A percentile compares a stretch with the other conserved stretches of the same genome.
These are phyloP conservation scores for Penicillium riverlandense DNA, from an alignment of 495 filamentous ascomycete genomes.

Conservation along the genomic window DNA sequence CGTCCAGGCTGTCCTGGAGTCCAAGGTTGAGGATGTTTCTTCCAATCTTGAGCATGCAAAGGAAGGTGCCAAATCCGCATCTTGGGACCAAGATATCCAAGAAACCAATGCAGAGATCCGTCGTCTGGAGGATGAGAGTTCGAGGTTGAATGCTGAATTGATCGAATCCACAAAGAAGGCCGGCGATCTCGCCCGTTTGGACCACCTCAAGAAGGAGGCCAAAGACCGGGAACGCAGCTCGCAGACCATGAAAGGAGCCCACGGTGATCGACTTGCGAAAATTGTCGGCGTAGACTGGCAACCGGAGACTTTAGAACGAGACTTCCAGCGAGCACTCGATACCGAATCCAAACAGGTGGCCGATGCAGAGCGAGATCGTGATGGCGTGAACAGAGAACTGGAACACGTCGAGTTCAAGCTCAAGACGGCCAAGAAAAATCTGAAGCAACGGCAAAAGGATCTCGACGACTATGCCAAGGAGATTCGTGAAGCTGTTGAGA, in stretches of 20 bases:
- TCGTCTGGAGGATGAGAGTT: conserved; percentile 58
- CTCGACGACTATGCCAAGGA: conserved; percentile 48
- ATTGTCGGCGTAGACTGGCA: conserved; percentile 61
- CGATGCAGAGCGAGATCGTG: conserved; percentile 60
- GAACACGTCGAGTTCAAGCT: conserved; percentile 74
- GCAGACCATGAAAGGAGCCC: conserved; percentile 67
- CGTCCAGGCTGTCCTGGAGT: conserved; percentile 63
- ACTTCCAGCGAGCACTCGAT: conserved; percentile 61
- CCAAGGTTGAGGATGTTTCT: conserved; percentile 62
- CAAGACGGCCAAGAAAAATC: conserved; percentile 50
- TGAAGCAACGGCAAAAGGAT: conserved; percentile 58
- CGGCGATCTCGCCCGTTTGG: conserved; percentile 68
- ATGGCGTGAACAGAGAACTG: conserved; percentile 61
- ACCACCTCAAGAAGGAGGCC: conserved; percentile 68
- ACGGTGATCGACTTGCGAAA: conserved; percentile 58
- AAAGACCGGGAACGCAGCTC: conserved; percentile 63
- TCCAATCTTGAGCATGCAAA: conserved; percentile 54
- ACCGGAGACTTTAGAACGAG: conserved; percentile 58
- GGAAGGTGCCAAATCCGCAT: conserved; percentile 48
- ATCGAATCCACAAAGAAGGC: conserved; percentile 72
- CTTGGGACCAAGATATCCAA: conserved; percentile 63
- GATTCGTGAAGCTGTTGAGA: conserved; percentile 41
- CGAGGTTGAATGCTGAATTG: conserved; percentile 65
- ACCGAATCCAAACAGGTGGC: conserved; percentile 43
- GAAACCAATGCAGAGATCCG: conserved; percentile 55